Base-by-base conservation (phyloP, 1,284 basidiomycete species). In the Ganoderma leucocontextum region DNA sequence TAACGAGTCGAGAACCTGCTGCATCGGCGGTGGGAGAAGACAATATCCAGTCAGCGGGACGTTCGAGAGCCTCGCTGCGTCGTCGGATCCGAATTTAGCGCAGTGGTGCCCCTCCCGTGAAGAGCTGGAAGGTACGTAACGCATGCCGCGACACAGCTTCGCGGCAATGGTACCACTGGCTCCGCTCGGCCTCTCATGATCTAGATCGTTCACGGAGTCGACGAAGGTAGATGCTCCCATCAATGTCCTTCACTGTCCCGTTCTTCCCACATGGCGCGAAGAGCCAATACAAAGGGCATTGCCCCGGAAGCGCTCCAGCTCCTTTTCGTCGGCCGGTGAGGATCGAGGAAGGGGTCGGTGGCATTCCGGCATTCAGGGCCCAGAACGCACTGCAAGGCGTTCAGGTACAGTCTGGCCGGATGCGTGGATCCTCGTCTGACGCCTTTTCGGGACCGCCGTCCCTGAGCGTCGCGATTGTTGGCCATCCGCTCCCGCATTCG, bases 251-350 rank as follows among this genome's bases (percentile, higher is more conserved):
- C 33, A 13, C 1, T 13, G 55, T n/a, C 19, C 33, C 4, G 55
- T n/a, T n/a, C 55, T 57, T 57, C 55, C 35, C 55, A 57, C 55
- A 29, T 55, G 25, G 52, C 13, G 52, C 52, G 52, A 55, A 10
- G 47, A 13, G 52, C 29, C n/a, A 52, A 52, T 15, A 13, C 49
- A 8, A 29, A 29, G 25, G n/a, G 33, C 17, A 33, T 0, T 10
- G 12, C 4, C 25, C 52, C 15, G 29, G 55, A 36, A 12, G 55
- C 55, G 55, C 33, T n/a, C 36, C 55, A n/a, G 4, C 36, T 57
- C 19, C 55, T 57, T 17, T 57, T 36, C 19, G 35, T n/a, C 35
- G 55, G 7, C 17, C 3, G n/a, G 55, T 10, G 55, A 57, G 55
- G 52, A 29, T 53, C 22, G 25, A 33, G 52, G 35, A 57, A 36